Evolutionary conservation across 2,329 filamentous ascomycete species (phyloP).

Genomic region (Penicillium sp.): DNA sequence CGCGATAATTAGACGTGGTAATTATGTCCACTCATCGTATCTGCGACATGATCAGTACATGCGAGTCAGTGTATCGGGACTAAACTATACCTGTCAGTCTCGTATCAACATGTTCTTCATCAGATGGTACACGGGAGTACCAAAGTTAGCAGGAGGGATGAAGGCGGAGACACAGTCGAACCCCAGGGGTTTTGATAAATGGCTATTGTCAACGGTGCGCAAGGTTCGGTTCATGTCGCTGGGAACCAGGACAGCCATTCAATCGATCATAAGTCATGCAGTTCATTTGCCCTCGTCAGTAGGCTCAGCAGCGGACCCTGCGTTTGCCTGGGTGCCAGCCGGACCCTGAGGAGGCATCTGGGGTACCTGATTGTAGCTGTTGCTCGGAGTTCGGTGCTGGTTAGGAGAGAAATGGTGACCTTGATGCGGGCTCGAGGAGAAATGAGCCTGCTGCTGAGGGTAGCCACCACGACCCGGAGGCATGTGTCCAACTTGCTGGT

Average conservation of each 20-base stretch:
- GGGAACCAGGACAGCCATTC: constrained; percentile 2
- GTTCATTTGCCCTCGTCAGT: constrained; percentile 49
- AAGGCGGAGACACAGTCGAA: constrained; percentile 4
- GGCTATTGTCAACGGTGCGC: constrained; percentile 5
- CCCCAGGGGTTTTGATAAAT: constrained; percentile 2
- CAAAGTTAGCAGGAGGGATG: constrained; percentile 4
- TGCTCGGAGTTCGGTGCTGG: constrained; percentile 53
- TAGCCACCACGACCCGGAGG: constrained; percentile 56
- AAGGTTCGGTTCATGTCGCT: constrained; percentile 2
- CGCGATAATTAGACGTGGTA: constrained; percentile 9
- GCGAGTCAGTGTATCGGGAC: neutral
- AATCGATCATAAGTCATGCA: constrained; percentile 5
- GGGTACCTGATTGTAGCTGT: constrained; percentile 49
- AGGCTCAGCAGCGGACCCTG: constrained; percentile 36
- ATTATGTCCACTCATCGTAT: constrained; percentile 9
- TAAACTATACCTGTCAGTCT: constrained; percentile 8
- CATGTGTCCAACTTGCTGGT: constrained; percentile 66
- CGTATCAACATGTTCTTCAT: constrained; percentile 6
- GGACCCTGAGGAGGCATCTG: constrained; percentile 44
- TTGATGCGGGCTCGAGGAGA: constrained; percentile 61
- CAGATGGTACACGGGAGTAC: constrained; percentile 4
- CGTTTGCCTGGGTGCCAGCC: constrained; percentile 29
- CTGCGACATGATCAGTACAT: constrained; percentile 2
- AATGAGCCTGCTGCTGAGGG: constrained; percentile 58
- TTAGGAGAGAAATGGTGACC: constrained; percentile 57